Evolutionary conservation across 2,329 filamentous ascomycete species (phyloP), one percentile per base, ranked within the genome.

Genomic region (Didymella exigua): DNA sequence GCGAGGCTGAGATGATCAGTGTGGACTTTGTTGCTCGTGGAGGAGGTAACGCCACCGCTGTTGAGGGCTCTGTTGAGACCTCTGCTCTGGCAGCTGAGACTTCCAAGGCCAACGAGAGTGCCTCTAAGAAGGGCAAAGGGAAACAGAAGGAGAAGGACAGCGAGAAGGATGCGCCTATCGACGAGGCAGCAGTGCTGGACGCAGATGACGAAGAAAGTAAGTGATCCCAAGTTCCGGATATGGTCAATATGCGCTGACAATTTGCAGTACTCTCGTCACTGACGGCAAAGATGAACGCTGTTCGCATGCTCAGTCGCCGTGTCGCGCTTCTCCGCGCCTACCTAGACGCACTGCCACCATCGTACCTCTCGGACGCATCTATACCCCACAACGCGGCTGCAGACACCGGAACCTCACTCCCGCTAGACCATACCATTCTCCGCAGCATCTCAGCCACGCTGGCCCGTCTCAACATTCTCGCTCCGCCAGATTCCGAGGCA

Each of bases 1-100:
- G 91, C 9, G 93, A 98, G 74, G 93, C 93, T 1, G 95, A 99
- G 76, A 97, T 97, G 92, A 98, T 99, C 62, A 90, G 90, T 64
- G 90, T 99, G 68, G 92, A 97, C 75, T 96, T 93, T 62, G 89
- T 99, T 18, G 93, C 93, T 0, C 87, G 88, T 47, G 91, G 90
- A 33, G 90, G 89, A 41, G 90, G 90, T 42, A 93, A 90, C 68
- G 93, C 92, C 21, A 87, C 89, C 10, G 86, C 86, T 27, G 72
- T 72, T 1, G 70, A 66, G 67, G 77, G 69, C 64, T 72, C 55
- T 66, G 70, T 54, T 4, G 62, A 65, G 5, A 41, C 62, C 14
- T 49, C 56, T 44, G 49, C 49, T 19, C 26, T 60, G 8, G 59
- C 58, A 24, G 43, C 42, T 6, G 65, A 62, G 14, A 16, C 48